Evolutionary conservation across 179 eudicot genomes (phyloP), one percentile per base, ranked within the genome.

Genomic region (Beta macrorhiza): DNA sequence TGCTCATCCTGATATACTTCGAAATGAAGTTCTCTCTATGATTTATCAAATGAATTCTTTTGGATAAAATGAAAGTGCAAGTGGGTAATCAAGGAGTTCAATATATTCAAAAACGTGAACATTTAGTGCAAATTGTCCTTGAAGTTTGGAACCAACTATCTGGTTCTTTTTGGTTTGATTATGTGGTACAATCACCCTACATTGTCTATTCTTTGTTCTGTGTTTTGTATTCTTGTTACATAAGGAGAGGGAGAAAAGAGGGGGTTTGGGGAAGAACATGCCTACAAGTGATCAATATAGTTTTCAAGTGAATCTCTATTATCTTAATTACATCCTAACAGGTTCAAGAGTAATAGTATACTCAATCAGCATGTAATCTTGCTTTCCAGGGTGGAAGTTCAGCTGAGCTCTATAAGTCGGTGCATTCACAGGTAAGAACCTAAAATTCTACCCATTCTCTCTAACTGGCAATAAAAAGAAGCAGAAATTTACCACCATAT

Each of bases 331-430:
- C 8, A 15, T 13, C 42, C 5, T 4, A 45, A 17, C 2, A 17
- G 74, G 76, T 70, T 79, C 58, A 70, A 37, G 42, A 42, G 67
- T 25, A 44, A 63, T 32, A 11, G 7, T 53, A 4, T 58, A 71
- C 67, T 58, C 72, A 25, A 15, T 37, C 45, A 32, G 7, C 63
- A 7, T 67, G 15, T 61, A 58, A 55, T 53, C 75, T 56, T 80
- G 15, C 20, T 72, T 80, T 82, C 25, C 90, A 95, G 99, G 99
- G 98, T 79, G 99, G 99, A 82, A 91, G 90, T 81, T 92, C 99
- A 16, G 87, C 89, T 68, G 91, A 86, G 86, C 92, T 95, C 49
- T 95, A 92, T 74, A 82, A 91, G 64, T 93, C 99, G 19, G 99
- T 95, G 57, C 98, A 93, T 87, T 90, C 99, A 45, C 94, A 93